Evolutionary conservation across 2,329 filamentous ascomycete genomes (phyloP), one percentile per base, ranked within the genome.

Genomic region (Aspergillus puulaauensis): DNA sequence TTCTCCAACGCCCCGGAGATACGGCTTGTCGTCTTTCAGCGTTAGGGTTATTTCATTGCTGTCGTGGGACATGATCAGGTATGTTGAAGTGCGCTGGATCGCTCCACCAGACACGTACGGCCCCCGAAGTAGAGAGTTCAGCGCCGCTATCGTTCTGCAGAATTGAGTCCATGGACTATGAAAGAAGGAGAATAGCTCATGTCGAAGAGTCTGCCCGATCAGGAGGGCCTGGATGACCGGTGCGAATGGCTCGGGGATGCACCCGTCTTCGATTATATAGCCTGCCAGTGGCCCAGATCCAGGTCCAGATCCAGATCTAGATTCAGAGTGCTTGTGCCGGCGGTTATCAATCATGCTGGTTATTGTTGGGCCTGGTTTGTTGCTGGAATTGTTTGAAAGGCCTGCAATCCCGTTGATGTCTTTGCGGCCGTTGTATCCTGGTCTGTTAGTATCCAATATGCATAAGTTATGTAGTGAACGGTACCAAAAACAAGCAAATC

Each of bases 31-130:
- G 46, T 86, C 73, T 60, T 85, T 78, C 6, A 90, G 75, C 0
- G 80, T 81, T 47, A 89, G 68, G 7, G 80, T 80, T 1, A 83
- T 85, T 71, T 89, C 84, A 64, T 86, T 75, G 76, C 81, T 85
- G 63, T 88, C 86, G 64, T 89, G 86, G 2, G 82, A 84, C 85
- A 89, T 88, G 66, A 88, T 79, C 4, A 90, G 77, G 67, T 88
- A 89, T 0, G 86, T 79, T 57, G 87, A 83, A 0, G 85, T 89
- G 57, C 75, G 81, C 67, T 83, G 81, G 19, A 87, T 73, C 17
- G 84, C 83, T 0, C 86, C 83, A 6, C 78, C 75, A 6, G 75
- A 74, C 52, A 75, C 79, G 61, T 87, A 87, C 0, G 86, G 84
- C 0, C 86, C 86, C 14, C 14, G 15, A 6, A 51, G 3, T 6